These are phyloP conservation scores for Papiliotrema nemorosa DNA, from an alignment of 1,284 basidiomycete species.

Conservation along the genomic window DNA sequence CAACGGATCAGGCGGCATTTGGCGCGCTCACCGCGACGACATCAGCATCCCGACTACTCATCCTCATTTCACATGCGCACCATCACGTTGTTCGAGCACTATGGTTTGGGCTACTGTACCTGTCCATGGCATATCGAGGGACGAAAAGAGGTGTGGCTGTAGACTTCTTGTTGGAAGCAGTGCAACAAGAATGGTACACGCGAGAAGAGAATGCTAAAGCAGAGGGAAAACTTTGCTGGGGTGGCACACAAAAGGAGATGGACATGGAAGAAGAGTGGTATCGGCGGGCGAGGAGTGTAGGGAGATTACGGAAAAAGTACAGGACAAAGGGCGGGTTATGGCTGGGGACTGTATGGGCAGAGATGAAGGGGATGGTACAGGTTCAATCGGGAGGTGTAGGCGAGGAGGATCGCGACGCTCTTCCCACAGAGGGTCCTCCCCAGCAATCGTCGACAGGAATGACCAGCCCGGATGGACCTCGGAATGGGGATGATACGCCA, in stretches of 20 bases:
- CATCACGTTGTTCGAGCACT: conserved; percentile 2
- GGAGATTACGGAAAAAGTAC: neutral
- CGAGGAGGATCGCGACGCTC: too few species aligned
- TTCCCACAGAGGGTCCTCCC: too few species aligned
- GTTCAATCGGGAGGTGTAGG: too few species aligned
- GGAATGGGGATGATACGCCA: too few species aligned
- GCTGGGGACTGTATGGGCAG: neutral
- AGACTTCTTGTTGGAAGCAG: conserved; percentile 4
- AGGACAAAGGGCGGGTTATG: neutral
- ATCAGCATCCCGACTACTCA: conserved; percentile 4
- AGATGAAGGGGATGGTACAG: conserved; percentile 2
- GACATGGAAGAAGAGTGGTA: neutral
- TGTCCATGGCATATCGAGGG: conserved; percentile 4
- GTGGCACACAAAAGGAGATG: neutral
- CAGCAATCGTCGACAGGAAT: too few species aligned
- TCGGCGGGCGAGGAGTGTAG: neutral
- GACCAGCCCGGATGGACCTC: too few species aligned
- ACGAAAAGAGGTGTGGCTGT: conserved; percentile 7
- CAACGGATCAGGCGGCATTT: conserved; percentile 6
- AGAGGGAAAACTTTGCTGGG: neutral
- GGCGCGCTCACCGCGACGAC: conserved; percentile 7
- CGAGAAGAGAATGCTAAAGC: neutral
- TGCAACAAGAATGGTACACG: conserved; percentile 2
- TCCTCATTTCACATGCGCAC: conserved; percentile 8
- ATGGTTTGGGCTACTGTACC: conserved; percentile 11